Conservation (phyloP, 345 rosid genomes). For the Brassica carinata region DNA sequence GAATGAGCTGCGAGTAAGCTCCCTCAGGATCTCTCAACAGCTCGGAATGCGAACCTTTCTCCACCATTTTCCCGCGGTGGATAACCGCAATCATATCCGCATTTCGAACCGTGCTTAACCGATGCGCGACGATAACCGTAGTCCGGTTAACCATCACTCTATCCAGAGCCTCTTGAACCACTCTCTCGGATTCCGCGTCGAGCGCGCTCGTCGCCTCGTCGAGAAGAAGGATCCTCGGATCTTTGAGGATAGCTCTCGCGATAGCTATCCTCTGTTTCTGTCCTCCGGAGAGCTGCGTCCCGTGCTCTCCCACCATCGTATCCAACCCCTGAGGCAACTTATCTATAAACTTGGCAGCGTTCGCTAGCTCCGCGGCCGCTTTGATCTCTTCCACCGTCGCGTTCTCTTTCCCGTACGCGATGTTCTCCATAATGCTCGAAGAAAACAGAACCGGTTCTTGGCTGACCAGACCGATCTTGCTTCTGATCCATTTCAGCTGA, state of each 20-base stretch:
- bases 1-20: conserved; percentile 75
- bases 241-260: conserved; percentile 80
- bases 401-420: conserved; percentile 73
- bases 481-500: conserved; percentile 75
- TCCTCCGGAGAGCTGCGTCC: conserved; percentile 92
- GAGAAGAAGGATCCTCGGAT: conserved; percentile 70
- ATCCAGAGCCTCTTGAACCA: conserved; percentile 82
- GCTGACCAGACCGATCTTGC: conserved; percentile 80
- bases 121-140: conserved; percentile 85
- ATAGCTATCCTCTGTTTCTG: conserved; percentile 95
- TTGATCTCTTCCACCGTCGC: conserved; percentile 65
- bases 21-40: conserved; percentile 64
- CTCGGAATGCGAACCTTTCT: conserved; percentile 73
- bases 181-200: conserved; percentile 81
- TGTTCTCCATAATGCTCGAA: conserved; percentile 68
- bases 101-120: conserved; percentile 73
- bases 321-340: conserved; percentile 84
- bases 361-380: conserved; percentile 73
- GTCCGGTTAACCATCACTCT: conserved; percentile 77
- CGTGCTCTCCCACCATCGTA: conserved; percentile 92
- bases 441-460: conserved; percentile 84
- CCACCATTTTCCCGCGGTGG: conserved; percentile 77
- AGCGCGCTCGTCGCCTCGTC: conserved; percentile 96
- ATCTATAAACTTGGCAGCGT: conserved; percentile 74
- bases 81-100: conserved; percentile 79